phyloP scores from a whole-genome alignment of 805 yeast species.

The Metschnikowia baotianmanensis region DNA sequence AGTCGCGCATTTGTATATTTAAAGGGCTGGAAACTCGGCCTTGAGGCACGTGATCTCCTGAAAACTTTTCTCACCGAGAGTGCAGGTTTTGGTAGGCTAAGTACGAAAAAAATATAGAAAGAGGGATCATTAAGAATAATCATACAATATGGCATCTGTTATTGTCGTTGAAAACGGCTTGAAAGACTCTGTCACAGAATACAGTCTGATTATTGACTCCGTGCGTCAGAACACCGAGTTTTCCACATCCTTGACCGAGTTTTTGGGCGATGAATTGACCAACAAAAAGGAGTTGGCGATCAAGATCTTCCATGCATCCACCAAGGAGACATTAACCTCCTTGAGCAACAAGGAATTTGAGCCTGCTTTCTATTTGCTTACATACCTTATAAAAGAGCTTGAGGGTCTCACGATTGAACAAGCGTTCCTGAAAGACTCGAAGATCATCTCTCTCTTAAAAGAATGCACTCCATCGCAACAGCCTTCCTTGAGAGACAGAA shows the following conservation, averaged over 20 bases:
- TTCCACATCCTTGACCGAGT: constrained; percentile 26
- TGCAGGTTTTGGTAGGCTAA: constrained; percentile 7
- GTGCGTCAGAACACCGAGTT: constrained; percentile 27
- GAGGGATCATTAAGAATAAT: not conserved
- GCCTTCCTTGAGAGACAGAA: constrained; percentile 44
- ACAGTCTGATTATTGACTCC: constrained; percentile 37
- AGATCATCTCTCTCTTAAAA: constrained; percentile 28
- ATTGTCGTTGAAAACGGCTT: constrained; percentile 44
- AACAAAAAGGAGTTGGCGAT: constrained; percentile 30
- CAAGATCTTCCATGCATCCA: constrained; percentile 28
- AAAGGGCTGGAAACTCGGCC: not conserved
- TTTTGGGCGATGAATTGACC: constrained; percentile 25
- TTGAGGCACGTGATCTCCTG: constrained; percentile 17
- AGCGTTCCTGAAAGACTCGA: constrained; percentile 26
- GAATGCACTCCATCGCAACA: constrained; percentile 35
- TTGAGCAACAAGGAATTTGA: constrained; percentile 45
- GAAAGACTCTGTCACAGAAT: constrained; percentile 40
- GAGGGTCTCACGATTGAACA: constrained; percentile 23
- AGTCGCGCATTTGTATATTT: not conserved
- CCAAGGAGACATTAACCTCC: constrained; percentile 28
- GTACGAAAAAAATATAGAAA: constrained; percentile 4
- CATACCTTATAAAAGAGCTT: constrained; percentile 34
- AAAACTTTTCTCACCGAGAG: constrained; percentile 19
- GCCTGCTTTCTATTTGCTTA: constrained; percentile 42
- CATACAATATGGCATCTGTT: constrained; percentile 38